Evolutionary conservation across 108 stramenopile genomes (phyloP).

Genomic region (Skeletonema costatum): DNA sequence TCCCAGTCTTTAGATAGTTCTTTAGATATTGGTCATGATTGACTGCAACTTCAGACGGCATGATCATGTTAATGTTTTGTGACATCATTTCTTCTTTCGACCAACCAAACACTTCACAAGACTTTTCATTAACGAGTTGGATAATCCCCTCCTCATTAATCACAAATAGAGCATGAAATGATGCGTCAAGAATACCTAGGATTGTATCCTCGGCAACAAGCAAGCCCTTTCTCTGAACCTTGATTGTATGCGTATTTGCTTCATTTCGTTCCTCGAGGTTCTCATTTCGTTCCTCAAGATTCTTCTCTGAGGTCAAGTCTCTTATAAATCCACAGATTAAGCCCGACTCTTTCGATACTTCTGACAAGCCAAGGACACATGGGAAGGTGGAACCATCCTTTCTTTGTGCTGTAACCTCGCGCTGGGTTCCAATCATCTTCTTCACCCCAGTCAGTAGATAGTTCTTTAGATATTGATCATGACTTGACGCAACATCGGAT

Average conservation of each 20-base stretch:
- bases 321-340: conserved; percentile 53
- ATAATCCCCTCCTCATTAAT: conserved; percentile 43
- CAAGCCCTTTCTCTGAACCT: not conserved
- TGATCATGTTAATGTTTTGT: conserved; percentile 43
- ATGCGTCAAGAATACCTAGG: conserved; percentile 52
- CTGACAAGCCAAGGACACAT: conserved; percentile 40
- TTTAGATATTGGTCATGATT: conserved; percentile 31
- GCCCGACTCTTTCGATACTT: conserved; percentile 26
- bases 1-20: conserved; percentile 28
- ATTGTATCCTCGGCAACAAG: conserved; percentile 22
- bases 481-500: conserved; percentile 5
- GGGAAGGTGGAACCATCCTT: conserved; percentile 50
- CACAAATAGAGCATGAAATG: conserved; percentile 48
- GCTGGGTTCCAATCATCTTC: conserved; percentile 46
- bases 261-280: not conserved
- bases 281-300: conserved; percentile 14
- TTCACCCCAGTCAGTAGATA: conserved; percentile 33
- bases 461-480: conserved; percentile 30
- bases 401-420: conserved; percentile 23
- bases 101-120: conserved; percentile 35
- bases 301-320: conserved; percentile 39
- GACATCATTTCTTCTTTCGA: conserved; percentile 29
- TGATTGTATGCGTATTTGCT: not conserved
- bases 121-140: conserved; percentile 27
- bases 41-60: conserved; percentile 2